Percentiles rank a stretch among this genome's conserved stretches.
Conservation (phyloP, 2,329 filamentous ascomycete genomes). For the Ophidiomyces ophidiicola region DNA sequence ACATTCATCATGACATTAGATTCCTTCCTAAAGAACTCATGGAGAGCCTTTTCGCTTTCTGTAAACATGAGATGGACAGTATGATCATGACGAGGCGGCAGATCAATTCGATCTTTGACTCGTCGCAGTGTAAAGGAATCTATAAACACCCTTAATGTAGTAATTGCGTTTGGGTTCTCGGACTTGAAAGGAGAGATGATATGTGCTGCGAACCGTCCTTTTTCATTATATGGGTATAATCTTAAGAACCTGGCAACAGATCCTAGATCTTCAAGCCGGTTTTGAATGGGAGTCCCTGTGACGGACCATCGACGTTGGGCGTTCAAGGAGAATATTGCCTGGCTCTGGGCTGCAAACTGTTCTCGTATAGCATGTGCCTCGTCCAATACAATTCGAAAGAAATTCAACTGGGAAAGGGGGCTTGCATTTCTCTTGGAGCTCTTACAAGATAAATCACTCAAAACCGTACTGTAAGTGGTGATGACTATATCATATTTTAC, state of each 20-base stretch:
- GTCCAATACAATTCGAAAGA: conserved; percentile 88
- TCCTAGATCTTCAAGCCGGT: conserved; percentile 78
- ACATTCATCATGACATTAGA: conserved; percentile 69
- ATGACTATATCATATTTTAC: conserved; percentile 71
- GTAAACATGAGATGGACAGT: conserved; percentile 65
- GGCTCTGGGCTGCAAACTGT: conserved; percentile 66
- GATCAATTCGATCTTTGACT: conserved; percentile 77
- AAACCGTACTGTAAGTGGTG: conserved; percentile 82
- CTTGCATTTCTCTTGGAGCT: conserved; percentile 46
- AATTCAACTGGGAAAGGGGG: conserved; percentile 66
- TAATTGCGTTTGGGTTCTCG: conserved; percentile 56
- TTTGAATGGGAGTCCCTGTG: conserved; percentile 94
- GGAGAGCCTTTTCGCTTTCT: conserved; percentile 60
- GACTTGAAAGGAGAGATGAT: conserved; percentile 79
- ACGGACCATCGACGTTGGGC: conserved; percentile 85
- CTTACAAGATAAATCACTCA: conserved; percentile 60
- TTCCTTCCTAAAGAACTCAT: conserved; percentile 72
- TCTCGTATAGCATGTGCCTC: conserved; percentile 94
- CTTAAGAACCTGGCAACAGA: conserved; percentile 77
- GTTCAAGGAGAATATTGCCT: conserved; percentile 67
- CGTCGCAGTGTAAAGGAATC: conserved; percentile 89
- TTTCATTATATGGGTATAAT: conserved; percentile 72
- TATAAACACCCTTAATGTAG: conserved; percentile 76
- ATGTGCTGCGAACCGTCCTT: conserved; percentile 59
- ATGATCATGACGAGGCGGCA: conserved; percentile 62